These are phyloP conservation scores for Penicillium hesseltinei DNA, from an alignment of 2,329 filamentous ascomycete species.

Conservation along the genomic window DNA sequence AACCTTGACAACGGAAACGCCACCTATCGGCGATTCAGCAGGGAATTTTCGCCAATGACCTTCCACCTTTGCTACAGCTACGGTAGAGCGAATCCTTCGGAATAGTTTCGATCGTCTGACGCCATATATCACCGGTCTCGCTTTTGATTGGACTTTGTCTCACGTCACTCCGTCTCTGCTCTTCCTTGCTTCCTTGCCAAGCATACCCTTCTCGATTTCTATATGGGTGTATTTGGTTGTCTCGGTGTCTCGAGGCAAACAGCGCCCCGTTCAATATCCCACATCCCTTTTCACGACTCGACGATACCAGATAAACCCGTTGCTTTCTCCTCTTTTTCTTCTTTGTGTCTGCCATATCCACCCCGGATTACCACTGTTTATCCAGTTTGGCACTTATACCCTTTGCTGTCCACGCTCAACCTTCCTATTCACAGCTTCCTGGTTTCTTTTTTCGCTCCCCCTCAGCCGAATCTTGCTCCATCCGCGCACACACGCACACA, in stretches of 20 bases:
- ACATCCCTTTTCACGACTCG: constrained; percentile 13
- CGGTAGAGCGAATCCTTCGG: not conserved
- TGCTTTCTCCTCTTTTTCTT: constrained; percentile 3
- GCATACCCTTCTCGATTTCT: not conserved
- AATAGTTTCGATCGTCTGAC: not conserved
- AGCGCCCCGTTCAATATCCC: not conserved
- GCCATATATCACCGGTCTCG: not conserved
- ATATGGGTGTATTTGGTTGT: not conserved
- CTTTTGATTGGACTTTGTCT: not conserved
- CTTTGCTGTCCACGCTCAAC: constrained; percentile 8
- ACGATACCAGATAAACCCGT: constrained; percentile 16
- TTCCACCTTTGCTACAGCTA: not conserved
- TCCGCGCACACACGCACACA: not conserved
- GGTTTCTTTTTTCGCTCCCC: not conserved
- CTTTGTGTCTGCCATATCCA: not conserved
- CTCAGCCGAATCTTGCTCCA: constrained; percentile 3
- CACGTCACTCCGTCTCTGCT: not conserved
- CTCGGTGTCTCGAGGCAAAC: not conserved
- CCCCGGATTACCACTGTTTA: not conserved
- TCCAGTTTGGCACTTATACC: constrained; percentile 19
- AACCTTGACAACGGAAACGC: not conserved
- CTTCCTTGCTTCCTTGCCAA: not conserved
- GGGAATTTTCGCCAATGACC: not conserved
- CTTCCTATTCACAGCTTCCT: constrained; percentile 4
- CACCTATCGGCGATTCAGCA: not conserved